phyloP scores from a whole-genome alignment of 805 yeast genomes.

The Torulaspora delbrueckii region DNA sequence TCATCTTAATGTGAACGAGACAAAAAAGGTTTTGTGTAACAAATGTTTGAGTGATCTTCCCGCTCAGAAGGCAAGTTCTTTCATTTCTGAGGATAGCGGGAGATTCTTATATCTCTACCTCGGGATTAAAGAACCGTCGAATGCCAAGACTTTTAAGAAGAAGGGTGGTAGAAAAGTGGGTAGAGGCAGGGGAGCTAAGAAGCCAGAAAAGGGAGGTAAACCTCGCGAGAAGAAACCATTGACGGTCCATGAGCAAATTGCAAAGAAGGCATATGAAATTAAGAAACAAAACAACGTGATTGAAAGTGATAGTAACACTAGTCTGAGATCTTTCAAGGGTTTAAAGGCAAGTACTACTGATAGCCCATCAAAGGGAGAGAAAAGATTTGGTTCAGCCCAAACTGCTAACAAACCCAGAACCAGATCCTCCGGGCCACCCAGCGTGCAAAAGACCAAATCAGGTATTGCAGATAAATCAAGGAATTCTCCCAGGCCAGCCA shows the following conservation, averaged over 20 bases:
- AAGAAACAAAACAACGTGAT: conserved; percentile 38
- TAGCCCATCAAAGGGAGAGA: neutral
- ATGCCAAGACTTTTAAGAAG: conserved; percentile 16
- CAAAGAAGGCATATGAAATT: conserved; percentile 25
- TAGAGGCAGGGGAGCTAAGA: conserved; percentile 29
- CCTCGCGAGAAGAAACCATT: conserved; percentile 20
- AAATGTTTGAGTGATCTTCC: conserved; percentile 37
- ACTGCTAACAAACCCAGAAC: neutral
- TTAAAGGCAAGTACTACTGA: conserved; percentile 22
- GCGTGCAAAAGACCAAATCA: neutral
- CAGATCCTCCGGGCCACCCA: neutral
- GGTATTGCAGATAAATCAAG: neutral
- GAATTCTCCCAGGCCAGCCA: too few relatives aligned
- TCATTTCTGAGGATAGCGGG: conserved; percentile 45
- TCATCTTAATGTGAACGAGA: conserved; percentile 37
- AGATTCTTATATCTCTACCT: conserved; percentile 44
- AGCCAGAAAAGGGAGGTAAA: conserved; percentile 9
- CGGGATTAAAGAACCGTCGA: conserved; percentile 42
- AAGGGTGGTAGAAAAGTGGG: conserved; percentile 36
- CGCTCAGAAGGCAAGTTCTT: conserved; percentile 15
- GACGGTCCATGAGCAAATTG: conserved; percentile 27
- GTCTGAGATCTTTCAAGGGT: conserved; percentile 39
- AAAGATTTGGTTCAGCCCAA: neutral
- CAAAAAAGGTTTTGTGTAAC: conserved; percentile 39
- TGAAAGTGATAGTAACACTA: conserved; percentile 37